phyloP scores from a whole-genome alignment of 805 yeast genomes.

The Nematodospora valgi region DNA sequence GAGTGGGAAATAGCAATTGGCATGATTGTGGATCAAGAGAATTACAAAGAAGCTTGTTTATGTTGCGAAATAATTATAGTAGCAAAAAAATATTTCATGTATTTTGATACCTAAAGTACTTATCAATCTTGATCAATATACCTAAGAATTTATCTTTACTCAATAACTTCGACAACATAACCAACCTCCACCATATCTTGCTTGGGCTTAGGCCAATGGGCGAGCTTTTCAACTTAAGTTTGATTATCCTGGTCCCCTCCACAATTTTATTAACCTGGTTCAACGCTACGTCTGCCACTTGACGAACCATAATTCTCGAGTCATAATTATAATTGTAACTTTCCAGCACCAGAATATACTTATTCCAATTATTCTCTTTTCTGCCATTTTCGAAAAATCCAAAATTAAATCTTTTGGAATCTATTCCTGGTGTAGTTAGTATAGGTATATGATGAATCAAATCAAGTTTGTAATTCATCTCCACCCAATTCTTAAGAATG shows the following conservation, averaged over 20 bases:
- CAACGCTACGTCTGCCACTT: slow-evolving; percentile 8
- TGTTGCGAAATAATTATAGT: background rate
- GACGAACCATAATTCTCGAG: slow-evolving; percentile 11
- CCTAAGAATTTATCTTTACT: slow-evolving; percentile 4
- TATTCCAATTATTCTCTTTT: slow-evolving; percentile 15
- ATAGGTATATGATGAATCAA: slow-evolving; percentile 25
- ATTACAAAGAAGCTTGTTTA: background rate
- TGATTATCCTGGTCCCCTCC: slow-evolving; percentile 2
- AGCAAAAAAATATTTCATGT: slow-evolving; percentile 1
- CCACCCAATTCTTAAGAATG: slow-evolving; percentile 25
- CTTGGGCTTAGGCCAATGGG: background rate
- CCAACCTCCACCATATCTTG: slow-evolving; percentile 9
- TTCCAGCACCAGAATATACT: slow-evolving; percentile 17
- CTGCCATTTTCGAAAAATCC: slow-evolving; percentile 8
- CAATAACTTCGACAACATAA: slow-evolving; percentile 10
- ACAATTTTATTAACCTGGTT: slow-evolving; percentile 4
- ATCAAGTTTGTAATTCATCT: slow-evolving; percentile 15
- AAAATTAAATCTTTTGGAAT: slow-evolving; percentile 14
- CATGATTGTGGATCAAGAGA: background rate
- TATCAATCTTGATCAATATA: slow-evolving; percentile 6
- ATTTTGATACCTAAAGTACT: background rate
- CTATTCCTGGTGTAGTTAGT: slow-evolving; percentile 26
- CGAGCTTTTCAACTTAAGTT: slow-evolving; percentile 2
- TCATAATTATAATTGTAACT: slow-evolving; percentile 16
- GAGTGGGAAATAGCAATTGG: background rate